phyloP scores from a whole-genome alignment of 2,329 filamentous ascomycete genomes.

The Aureobasidium sp. region DNA sequence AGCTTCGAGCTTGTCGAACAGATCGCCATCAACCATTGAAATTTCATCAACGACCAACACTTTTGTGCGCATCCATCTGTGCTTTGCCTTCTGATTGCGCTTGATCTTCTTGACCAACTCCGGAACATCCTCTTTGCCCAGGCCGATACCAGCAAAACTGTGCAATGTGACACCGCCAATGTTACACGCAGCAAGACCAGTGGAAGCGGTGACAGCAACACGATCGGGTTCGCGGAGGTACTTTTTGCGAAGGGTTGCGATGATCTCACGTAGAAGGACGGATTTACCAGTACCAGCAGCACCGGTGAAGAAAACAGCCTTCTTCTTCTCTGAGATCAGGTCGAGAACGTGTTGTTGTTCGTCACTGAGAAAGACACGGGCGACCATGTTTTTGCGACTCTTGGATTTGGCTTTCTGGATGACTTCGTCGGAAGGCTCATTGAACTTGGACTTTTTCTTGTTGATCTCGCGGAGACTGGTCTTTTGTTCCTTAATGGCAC shows the following conservation, averaged over 20 bases:
- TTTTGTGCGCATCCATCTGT: conserved; percentile 81
- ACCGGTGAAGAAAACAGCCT: conserved; percentile 96
- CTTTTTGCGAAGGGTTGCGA: conserved; percentile 69
- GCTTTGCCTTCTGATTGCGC: conserved; percentile 77
- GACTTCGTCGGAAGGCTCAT: conserved; percentile 38
- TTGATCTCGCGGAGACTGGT: conserved; percentile 60
- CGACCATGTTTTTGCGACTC: conserved; percentile 36
- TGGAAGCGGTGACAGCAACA: conserved; percentile 90
- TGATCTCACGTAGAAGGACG: conserved; percentile 87
- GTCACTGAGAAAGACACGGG: conserved; percentile 64
- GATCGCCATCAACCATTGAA: conserved; percentile 94
- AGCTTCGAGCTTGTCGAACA: conserved; percentile 91
- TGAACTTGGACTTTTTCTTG: conserved; percentile 44
- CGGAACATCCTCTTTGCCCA: conserved; percentile 80
- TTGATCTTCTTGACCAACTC: conserved; percentile 85
- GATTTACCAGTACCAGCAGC: conserved; percentile 94
- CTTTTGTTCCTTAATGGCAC: conserved; percentile 68
- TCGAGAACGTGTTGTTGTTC: conserved; percentile 81
- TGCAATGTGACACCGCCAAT: conserved; percentile 93
- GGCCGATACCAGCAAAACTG: conserved; percentile 89
- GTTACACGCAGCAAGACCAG: conserved; percentile 90
- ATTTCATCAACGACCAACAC: conserved; percentile 88
- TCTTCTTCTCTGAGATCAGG: conserved; percentile 67
- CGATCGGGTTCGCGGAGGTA: conserved; percentile 69
- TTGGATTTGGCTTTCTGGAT: conserved; percentile 39